These are phyloP conservation scores for Boletus pseudo-olivaceus DNA, from an alignment of 768 basidiomycete genomes.

Conservation along the genomic window DNA sequence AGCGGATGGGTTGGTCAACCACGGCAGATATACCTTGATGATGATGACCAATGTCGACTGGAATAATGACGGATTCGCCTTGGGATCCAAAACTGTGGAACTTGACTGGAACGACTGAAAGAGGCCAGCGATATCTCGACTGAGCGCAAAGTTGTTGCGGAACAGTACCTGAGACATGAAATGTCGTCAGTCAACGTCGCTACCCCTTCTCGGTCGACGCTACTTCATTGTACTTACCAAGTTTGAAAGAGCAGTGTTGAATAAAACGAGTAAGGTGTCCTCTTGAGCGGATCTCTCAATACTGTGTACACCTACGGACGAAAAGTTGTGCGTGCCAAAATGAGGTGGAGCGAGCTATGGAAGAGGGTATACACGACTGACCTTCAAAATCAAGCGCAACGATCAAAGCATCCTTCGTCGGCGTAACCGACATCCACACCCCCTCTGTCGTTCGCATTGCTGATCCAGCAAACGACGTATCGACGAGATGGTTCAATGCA, in stretches of 20 bases:
- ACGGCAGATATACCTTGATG: conserved; percentile 44
- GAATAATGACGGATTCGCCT: conserved; percentile 55
- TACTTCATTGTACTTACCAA: conserved; percentile 43
- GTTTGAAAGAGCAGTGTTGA: conserved; percentile 65
- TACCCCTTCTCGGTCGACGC: no score
- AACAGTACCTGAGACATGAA: conserved; percentile 48
- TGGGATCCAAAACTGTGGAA: conserved; percentile 55
- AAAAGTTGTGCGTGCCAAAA: background rate
- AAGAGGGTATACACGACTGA: conserved; percentile 5
- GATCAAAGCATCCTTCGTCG: conserved; percentile 49
- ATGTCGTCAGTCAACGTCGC: background rate
- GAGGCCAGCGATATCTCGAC: conserved; percentile 55
- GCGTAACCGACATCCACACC: conserved; percentile 66
- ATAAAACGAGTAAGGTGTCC: conserved; percentile 59
- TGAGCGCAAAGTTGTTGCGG: conserved; percentile 62
- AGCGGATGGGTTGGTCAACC: background rate
- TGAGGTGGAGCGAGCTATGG: background rate
- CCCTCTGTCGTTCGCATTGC: conserved; percentile 69
- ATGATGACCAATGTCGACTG: conserved; percentile 58
- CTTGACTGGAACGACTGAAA: conserved; percentile 62
- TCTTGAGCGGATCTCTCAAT: conserved; percentile 64
- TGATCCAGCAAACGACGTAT: conserved; percentile 63
- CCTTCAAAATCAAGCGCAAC: conserved; percentile 68
- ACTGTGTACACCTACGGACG: conserved; percentile 48
- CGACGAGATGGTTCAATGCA: conserved; percentile 55